Evolutionary conservation across 2,329 filamentous ascomycete species (phyloP), one percentile per base, ranked within the genome.

Genomic region (Atkinsonella hypoxylon): DNA sequence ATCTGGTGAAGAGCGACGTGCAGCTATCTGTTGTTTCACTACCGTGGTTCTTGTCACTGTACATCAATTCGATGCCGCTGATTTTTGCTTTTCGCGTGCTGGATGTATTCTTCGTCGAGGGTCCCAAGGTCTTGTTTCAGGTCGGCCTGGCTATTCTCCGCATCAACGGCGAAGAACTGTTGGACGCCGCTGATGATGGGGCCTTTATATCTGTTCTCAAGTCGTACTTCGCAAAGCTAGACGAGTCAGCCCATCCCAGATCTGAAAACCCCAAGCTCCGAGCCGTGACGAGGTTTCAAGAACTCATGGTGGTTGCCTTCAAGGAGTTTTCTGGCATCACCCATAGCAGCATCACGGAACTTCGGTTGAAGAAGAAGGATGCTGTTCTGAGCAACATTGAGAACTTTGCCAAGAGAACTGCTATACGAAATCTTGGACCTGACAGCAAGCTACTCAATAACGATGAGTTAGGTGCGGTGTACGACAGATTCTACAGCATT

Each of bases 61-160:
- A 97, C 69, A 94, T 98, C 74, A 98, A 98, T 76, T 97, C 91
- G 1, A 98, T 98, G 93, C 93, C 93, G 4, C 75, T 98, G 15
- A 89, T 97, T 1, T 98, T 97, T 68, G 93, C 93, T 44, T 98
- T 97, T 67, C 81, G 93, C 51, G 93, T 98, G 46, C 70, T 98
- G 55, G 93, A 98, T 61, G 91, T 98, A 47, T 98, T 98, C 73
- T 98, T 98, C 68, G 81, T 98, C 40, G 93, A 98, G 68, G 93
- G 93, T 0, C 91, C 93, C 15, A 97, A 97, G 69, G 93, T 97
- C 1, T 74, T 98, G 10, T 98, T 98, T 69, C 93, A 98, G 66
- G 87, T 98, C 52, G 93, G 93, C 17, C 73, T 98, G 54, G 93
- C 93, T n/a, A 98, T 98, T 60, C 73, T 98, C 31, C 81, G 93